Evolutionary conservation across 495 filamentous ascomycete genomes (phyloP).

Genomic region (Aspergillus cavernicola): DNA sequence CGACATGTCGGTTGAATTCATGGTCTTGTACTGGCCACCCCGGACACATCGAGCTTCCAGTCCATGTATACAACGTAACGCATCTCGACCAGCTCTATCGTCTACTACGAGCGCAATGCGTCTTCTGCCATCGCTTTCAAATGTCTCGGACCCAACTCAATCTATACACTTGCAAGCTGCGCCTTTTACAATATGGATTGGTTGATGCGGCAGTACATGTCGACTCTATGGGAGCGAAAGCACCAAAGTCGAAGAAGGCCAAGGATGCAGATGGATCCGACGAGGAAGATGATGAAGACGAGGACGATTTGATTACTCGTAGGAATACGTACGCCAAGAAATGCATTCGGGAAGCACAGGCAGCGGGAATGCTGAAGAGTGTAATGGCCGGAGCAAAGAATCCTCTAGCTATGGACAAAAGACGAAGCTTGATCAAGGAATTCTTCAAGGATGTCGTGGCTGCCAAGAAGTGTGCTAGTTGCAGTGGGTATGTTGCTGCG

Average conservation of each 20-base stretch:
- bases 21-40: constrained; percentile 85
- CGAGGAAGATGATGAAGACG: constrained; percentile 49
- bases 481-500: constrained; percentile 53
- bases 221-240: constrained; percentile 48
- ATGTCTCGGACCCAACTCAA: constrained; percentile 69
- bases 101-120: constrained; percentile 79
- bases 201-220: constrained; percentile 68
- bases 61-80: constrained; percentile 86
- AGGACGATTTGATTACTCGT: constrained; percentile 60
- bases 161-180: constrained; percentile 77
- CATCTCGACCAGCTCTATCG: constrained; percentile 89
- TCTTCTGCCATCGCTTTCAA: constrained; percentile 81
- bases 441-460: constrained; percentile 67
- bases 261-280: constrained; percentile 47
- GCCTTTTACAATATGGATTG: constrained; percentile 79
- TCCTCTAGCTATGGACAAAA: constrained; percentile 71
- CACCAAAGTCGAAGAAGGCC: constrained; percentile 24
- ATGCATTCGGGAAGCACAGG: constrained; percentile 54
- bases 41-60: constrained; percentile 92
- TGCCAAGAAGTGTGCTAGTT: constrained; percentile 68
- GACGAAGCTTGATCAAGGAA: constrained; percentile 70
- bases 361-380: constrained; percentile 40
- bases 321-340: constrained; percentile 67
- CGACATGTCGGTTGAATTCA: constrained; percentile 78
- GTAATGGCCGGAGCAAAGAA: constrained; percentile 65